Conservation (phyloP, 2,329 filamentous ascomycete genomes). For the Cytospora piceicola region DNA sequence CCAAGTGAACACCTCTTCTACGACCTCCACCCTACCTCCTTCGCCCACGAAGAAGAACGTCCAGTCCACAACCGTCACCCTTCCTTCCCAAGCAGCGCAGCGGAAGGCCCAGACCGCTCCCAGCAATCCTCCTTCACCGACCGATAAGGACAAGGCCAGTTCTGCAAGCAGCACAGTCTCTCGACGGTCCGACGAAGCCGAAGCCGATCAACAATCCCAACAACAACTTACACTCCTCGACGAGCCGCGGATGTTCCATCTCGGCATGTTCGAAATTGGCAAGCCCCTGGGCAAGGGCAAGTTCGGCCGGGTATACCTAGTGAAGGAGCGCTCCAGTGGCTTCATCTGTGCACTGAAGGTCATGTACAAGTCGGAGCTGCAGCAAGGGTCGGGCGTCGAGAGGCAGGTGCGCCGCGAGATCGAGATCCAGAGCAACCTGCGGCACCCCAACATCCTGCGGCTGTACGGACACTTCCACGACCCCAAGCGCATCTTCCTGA, state of each 20-base stretch:
- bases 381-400: constrained; percentile 76
- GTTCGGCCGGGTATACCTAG: constrained; percentile 84
- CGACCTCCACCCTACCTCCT: constrained; percentile 30
- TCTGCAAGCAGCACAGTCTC: constrained; percentile 37
- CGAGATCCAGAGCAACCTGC: constrained; percentile 85
- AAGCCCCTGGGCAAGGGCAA: constrained; percentile 86
- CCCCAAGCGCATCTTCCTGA: constrained; percentile 83
- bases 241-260: constrained; percentile 71
- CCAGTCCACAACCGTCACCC: constrained; percentile 60
- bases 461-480: constrained; percentile 90
- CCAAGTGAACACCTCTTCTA: constrained; percentile 34
- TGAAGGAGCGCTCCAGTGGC: constrained; percentile 75
- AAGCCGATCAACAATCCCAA: constrained; percentile 58
- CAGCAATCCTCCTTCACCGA: constrained; percentile 54
- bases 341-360: constrained; percentile 89
- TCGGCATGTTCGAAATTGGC: constrained; percentile 94
- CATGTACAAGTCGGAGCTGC: constrained; percentile 80
- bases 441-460: constrained; percentile 83
- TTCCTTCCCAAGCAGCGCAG: constrained; percentile 69
- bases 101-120: constrained; percentile 43
- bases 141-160: constrained; percentile 53
- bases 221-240: constrained; percentile 53
- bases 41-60: constrained; percentile 28
- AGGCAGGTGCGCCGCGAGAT: constrained; percentile 88
- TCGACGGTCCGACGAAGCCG: constrained; percentile 53